Evolutionary conservation across 129 eudicot species (phyloP).

Genomic region (Silybum marianum): DNA sequence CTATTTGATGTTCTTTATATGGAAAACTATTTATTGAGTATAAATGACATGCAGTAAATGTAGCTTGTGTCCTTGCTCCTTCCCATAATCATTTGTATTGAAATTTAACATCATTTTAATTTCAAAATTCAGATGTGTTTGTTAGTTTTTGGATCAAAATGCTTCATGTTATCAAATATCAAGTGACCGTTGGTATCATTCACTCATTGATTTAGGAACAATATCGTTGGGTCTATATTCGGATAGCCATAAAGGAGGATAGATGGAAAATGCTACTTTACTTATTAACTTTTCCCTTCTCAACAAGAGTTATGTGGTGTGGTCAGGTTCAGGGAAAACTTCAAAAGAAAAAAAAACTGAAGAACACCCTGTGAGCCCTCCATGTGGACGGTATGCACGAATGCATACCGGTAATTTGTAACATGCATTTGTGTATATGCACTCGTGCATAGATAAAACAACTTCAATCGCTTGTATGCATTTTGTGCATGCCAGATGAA

Average conservation of each 20-base stretch:
- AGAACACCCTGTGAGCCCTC: too few relatives aligned
- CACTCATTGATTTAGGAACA: neutral
- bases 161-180: neutral
- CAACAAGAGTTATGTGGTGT: neutral
- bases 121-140: neutral
- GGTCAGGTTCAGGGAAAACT: too few relatives aligned
- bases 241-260: neutral
- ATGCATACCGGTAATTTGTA: too few relatives aligned
- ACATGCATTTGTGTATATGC: too few relatives aligned
- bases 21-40: neutral
- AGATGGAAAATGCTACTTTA: neutral
- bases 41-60: neutral
- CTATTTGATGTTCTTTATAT: neutral
- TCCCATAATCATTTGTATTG: neutral
- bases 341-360: too few relatives aligned
- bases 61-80: neutral
- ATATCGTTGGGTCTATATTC: neutral
- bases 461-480: too few relatives aligned
- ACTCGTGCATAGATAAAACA: too few relatives aligned
- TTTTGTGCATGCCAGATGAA: too few relatives aligned
- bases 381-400: too few relatives aligned
- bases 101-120: neutral
- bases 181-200: neutral
- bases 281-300: neutral
- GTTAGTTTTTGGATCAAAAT: neutral